Evolutionary conservation across 2,329 filamentous ascomycete genomes (phyloP), one percentile per base, ranked within the genome.

Genomic region (Aspergillus tubingensis): DNA sequence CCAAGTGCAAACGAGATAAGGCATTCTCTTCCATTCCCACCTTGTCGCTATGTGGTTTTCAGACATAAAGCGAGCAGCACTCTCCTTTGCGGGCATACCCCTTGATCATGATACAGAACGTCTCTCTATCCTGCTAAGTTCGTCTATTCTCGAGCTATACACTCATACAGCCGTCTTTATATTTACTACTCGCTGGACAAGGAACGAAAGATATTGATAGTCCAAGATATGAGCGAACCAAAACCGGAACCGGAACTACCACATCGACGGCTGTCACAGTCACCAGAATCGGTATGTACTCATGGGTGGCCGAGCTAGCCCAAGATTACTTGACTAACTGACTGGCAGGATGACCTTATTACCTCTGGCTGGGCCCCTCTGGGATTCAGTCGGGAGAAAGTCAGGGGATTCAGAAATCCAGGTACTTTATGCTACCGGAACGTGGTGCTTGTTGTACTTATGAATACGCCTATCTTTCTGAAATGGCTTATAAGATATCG

Each of bases 361-460:
- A 30, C 25, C 47, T n/a, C 47, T 32, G 47, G 8, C 47, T 50
- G 47, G 47, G 15, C 23, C 23, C 19, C 27, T 49, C 15, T 10
- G 32, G 32, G 32, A 36, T 36, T 36, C 11, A 13, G 41, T 32
- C 32, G 30, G 5, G 17, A 17, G 19, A 23, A 2, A 54, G 41
- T 36, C 27, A 53, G 48, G 56, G 62, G 65, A 25, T 64, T 67
- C 59, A 39, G 54, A 21, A 48, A 56, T 21, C 30, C 48, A 10
- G n/a, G 36, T 3, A 48, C 39, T 23, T 47, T 67, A 8, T 73
- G 72, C 58, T 75, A 74, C 62, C 67, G 71, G 17, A 75, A 73
- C 61, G 61, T 62, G 7, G 54, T 56, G 13, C 60, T 72, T 5
- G 57, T 66, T 13, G 30, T 68, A 43, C 57, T 74, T 23, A 60